Conservation (phyloP, 345 rosid species). For the Rhodomyrtus tomentosa region DNA sequence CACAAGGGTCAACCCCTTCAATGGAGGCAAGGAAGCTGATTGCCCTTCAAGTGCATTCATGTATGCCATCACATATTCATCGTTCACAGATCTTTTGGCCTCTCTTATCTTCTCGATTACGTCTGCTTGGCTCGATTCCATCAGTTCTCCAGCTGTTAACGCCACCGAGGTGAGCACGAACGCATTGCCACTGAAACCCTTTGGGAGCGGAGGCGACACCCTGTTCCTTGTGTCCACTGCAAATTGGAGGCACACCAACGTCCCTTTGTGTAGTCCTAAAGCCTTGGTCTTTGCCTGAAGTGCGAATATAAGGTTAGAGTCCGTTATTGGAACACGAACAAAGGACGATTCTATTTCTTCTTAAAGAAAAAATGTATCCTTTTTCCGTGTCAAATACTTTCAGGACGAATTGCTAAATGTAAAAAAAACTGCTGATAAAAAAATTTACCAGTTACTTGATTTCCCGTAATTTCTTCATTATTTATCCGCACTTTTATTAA, state of each 20-base stretch:
- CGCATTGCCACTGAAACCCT: conserved; percentile 54
- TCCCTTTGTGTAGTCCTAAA: conserved; percentile 24
- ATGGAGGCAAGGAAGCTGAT: conserved; percentile 34
- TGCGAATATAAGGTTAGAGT: background rate
- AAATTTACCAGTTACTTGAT: background rate
- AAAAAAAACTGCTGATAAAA: background rate
- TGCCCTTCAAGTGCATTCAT: conserved; percentile 39
- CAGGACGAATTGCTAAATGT: background rate
- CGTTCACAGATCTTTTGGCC: conserved; percentile 40
- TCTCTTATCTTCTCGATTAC: conserved; percentile 33
- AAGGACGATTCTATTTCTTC: background rate
- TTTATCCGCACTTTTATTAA: background rate
- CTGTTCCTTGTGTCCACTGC: conserved; percentile 51
- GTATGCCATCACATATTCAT: conserved; percentile 41
- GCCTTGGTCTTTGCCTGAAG: conserved; percentile 52
- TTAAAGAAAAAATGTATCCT: background rate
- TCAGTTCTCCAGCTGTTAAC: conserved; percentile 38
- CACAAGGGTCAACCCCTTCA: conserved; percentile 38
- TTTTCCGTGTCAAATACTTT: background rate
- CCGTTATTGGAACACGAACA: background rate
- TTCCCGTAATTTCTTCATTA: background rate
- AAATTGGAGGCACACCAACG: conserved; percentile 59
- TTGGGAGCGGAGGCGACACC: conserved; percentile 29
- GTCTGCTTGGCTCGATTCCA: conserved; percentile 15
- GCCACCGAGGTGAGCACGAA: conserved; percentile 48